A percentile compares a stretch with the other conserved stretches of the same genome.
phyloP scores from a whole-genome alignment of 2,329 filamentous ascomycete genomes.

The Lomentospora prolificans region DNA sequence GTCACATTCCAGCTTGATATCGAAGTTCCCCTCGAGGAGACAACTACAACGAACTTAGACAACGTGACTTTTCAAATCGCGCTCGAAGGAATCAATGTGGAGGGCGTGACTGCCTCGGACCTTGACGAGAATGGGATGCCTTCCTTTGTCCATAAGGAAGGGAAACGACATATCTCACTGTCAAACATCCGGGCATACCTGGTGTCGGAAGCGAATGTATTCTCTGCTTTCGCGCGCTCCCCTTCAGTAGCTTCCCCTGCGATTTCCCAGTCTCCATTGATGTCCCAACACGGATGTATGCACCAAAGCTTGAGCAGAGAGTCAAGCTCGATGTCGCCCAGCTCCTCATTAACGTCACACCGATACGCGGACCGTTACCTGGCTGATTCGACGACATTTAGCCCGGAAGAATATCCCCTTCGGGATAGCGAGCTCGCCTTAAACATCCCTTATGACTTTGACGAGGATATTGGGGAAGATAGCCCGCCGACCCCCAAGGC shows the following conservation, averaged over 20 bases:
- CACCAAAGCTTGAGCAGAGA: not conserved
- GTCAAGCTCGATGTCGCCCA: not conserved
- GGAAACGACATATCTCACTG: conserved; percentile 56
- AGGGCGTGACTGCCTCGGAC: conserved; percentile 47
- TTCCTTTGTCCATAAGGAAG: conserved; percentile 41
- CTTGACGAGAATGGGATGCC: conserved; percentile 21
- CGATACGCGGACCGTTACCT: conserved; percentile 17
- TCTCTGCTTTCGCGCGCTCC: conserved; percentile 41
- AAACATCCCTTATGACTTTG: conserved; percentile 44
- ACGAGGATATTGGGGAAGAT: conserved; percentile 25
- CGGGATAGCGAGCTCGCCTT: conserved; percentile 47
- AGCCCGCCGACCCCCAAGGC: conserved; percentile 44
- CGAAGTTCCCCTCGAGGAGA: conserved; percentile 40
- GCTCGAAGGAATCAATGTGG: conserved; percentile 54
- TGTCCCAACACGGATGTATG: conserved; percentile 5
- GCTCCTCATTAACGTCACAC: not conserved
- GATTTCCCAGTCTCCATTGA: conserved; percentile 33
- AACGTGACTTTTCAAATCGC: conserved; percentile 55
- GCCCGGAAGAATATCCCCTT: conserved; percentile 22
- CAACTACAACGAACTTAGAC: conserved; percentile 33
- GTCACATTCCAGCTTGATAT: conserved; percentile 59
- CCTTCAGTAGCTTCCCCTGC: conserved; percentile 42
- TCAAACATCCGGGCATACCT: conserved; percentile 53
- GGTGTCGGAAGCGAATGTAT: conserved; percentile 58
- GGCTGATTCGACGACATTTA: conserved; percentile 22